A percentile compares a stretch with the other conserved stretches of the same genome.
These are phyloP conservation scores for Globisporangium alternatum DNA, from an alignment of 352 stramenopile genomes.

Conservation along the genomic window DNA sequence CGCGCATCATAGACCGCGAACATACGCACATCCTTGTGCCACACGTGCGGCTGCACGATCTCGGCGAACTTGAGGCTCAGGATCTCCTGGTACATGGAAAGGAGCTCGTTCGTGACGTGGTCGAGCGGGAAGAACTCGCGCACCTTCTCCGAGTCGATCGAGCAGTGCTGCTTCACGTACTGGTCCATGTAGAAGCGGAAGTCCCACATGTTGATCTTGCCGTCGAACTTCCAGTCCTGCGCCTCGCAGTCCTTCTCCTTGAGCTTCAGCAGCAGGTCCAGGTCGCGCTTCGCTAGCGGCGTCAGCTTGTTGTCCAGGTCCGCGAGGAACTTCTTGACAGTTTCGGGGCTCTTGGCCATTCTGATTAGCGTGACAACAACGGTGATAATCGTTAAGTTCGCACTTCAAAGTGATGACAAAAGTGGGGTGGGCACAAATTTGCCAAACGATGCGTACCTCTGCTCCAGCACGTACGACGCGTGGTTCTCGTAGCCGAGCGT, in stretches of 20 bases:
- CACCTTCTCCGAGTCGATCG: conserved; percentile 85
- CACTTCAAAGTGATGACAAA: neutral
- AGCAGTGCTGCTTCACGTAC: conserved; percentile 85
- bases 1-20: conserved; percentile 81
- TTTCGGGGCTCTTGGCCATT: conserved; percentile 65
- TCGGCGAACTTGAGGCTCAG: conserved; percentile 85
- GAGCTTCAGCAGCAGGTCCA: conserved; percentile 66
- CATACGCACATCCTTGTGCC: conserved; percentile 88
- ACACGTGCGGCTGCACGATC: conserved; percentile 74
- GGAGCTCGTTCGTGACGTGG: conserved; percentile 81
- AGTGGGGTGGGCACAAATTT: neutral
- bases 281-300: conserved; percentile 74
- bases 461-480: conserved; percentile 79
- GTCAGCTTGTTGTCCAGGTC: conserved; percentile 76
- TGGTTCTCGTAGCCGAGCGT: conserved; percentile 83
- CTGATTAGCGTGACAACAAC: conserved; percentile 19
- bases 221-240: conserved; percentile 65
- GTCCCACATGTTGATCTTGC: conserved; percentile 90
- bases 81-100: conserved; percentile 89
- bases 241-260: conserved; percentile 62
- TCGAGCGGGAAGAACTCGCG: conserved; percentile 86
- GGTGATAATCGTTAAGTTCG: neutral
- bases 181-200: conserved; percentile 89
- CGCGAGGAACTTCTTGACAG: conserved; percentile 66
- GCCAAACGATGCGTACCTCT: conserved; percentile 38